Evolutionary conservation across 257 asterid genomes (phyloP), one percentile per base, ranked within the genome.

Genomic region (Solanum paucissectum): DNA sequence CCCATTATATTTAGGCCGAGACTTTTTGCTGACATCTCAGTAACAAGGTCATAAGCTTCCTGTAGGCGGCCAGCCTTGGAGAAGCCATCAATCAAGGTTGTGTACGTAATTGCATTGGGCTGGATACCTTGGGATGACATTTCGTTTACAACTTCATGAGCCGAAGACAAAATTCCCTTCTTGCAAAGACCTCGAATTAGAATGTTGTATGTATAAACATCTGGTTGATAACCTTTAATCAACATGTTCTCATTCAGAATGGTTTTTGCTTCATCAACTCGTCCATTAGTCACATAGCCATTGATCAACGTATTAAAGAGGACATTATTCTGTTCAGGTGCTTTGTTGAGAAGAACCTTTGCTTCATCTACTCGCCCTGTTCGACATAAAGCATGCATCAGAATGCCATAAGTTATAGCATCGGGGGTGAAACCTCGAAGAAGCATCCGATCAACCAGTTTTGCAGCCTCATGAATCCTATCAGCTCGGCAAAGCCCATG

Each of bases 401-500:
- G 52, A 90, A 94, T 94, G 74, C 98, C 99, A 60, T 93, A 97
- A 84, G 98, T 97, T 71, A 97, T 91, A 79, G 92, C 90, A 89
- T 95, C 95, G 10, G 99, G 99, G 83, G 86, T 71, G 75, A 95
- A 92, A 60, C 96, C 97, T 11, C 98, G 93, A 73, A 93, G 87
- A 76, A 93, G 92, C 99, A 95, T 97, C 89, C 98, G 94, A 90
- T 97, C 98, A 75, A 95, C 95, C 84, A 97, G 83, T 89, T 94
- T 97, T n/a, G 94, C 97, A 84, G 98, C 98, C 90, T 97, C 99
- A 6, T 91, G 95, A 87, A 95, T 91, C 84, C 99, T 95, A 88
- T 90, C 91, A 88, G 89, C 91, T 42, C 89, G 92, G 83, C 99
- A 97, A 88, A 95, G 97, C 81, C 95, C 96, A 86, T 91, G 92